Evolutionary conservation across 495 filamentous ascomycete genomes (phyloP), one percentile per base, ranked within the genome.

Genomic region (Lentithecium fluviatile): DNA sequence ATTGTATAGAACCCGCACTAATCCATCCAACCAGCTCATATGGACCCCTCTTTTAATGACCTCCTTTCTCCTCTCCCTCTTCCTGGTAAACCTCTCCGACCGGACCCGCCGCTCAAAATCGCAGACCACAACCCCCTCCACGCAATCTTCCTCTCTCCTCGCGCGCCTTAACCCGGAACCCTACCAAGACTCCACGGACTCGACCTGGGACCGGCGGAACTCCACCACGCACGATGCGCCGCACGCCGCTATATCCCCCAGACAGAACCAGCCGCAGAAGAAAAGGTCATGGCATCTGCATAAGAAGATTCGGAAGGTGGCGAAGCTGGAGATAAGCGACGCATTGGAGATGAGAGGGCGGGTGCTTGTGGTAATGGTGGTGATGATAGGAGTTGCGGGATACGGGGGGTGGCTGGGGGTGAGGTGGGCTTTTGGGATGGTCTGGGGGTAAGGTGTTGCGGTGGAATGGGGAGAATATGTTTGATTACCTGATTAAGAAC

Each of bases 21-120:
- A 32, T 62, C 40, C 45, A 32, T 20, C 32, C 49, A 20, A 29
- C 0, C 40, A 75, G 66, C 38, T 73, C 24, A 53, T 75, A 21
- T 29, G 71, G 11, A 64, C 69, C 3, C 73, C 73, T 23, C 29
- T 75, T 23, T 63, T 66, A 40, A 68, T 73, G 55, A 64, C 67
- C 8, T 70, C 72, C n/a, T 70, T 75, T 64, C 65, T 75, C 24
- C 40, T 75, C 12, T 75, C 73, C 25, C 68, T 74, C 24, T 64
- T 65, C 62, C 46, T 74, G 11, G 68, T 73, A 3, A 71, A 75
- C 52, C 58, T 64, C 29, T 49, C 51, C 46, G 60, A 73, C 48
- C 72, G 72, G 50, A 36, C 38, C 49, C 69, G 61, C 58, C 73
- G 73, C 52, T 49, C 62, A 46, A 40, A 7, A 26, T 66, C 69